These are phyloP conservation scores for Durotheca rogersii DNA, from an alignment of 495 filamentous ascomycete species.

Conservation along the genomic window DNA sequence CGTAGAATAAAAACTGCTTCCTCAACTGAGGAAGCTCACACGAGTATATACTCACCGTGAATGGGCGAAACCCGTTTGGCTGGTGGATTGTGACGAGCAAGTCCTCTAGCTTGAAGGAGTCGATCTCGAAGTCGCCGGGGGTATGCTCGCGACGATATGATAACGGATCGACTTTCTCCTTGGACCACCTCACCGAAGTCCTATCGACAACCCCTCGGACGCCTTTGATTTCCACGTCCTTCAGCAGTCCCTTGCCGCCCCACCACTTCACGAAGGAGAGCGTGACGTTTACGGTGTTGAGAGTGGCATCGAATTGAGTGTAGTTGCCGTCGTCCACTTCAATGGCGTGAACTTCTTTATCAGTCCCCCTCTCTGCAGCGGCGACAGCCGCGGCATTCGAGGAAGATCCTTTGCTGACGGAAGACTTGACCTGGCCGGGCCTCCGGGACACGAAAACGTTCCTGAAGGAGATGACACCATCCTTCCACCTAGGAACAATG, in stretches of 20 bases:
- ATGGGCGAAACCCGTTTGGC: conserved; percentile 84
- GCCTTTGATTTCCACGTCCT: conserved; percentile 90
- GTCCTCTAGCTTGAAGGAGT: conserved; percentile 94
- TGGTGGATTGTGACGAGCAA: conserved; percentile 90
- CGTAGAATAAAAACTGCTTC: conserved; percentile 97
- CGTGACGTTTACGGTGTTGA: conserved; percentile 93
- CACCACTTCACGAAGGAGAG: conserved; percentile 98
- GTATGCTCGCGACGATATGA: conserved; percentile 83
- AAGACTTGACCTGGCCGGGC: conserved; percentile 72
- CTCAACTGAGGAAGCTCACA: conserved; percentile 90
- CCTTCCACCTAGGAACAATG: conserved; percentile 92
- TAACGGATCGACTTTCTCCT: conserved; percentile 76
- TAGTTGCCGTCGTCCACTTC: conserved; percentile 92
- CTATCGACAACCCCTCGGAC: conserved; percentile 96
- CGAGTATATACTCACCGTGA: conserved; percentile 90
- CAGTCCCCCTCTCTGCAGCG: conserved; percentile 64
- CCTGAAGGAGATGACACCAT: conserved; percentile 91
- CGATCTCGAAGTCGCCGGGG: conserved; percentile 93
- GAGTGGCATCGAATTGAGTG: conserved; percentile 93
- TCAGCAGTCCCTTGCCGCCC: conserved; percentile 89
- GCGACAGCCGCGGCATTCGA: conserved; percentile 83
- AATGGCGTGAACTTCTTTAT: conserved; percentile 34
- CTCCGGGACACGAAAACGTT: conserved; percentile 94
- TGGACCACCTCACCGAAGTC: conserved; percentile 71
- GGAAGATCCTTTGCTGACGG: conserved; percentile 92